Base-by-base conservation (phyloP, 768 basidiomycete genomes). In the Auricularia sp. region DNA sequence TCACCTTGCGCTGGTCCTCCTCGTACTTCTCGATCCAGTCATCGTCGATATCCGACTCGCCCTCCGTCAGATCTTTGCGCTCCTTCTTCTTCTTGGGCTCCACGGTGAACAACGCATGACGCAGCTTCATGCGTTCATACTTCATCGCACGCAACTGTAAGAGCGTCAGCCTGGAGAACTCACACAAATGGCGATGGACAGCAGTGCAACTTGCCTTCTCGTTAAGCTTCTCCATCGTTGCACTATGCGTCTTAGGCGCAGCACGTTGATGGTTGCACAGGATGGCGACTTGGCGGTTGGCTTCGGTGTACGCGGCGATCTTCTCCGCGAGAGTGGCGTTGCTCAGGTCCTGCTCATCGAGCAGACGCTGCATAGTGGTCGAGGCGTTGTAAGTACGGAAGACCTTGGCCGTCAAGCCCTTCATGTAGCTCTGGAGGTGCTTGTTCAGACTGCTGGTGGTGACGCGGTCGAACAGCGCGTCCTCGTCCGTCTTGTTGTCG, bases 311-410 rank as follows among this genome's bases (percentile, higher is more conserved):
- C 21, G 93, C 91, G 64, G 96, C 93, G 61, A 98, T 81, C 78
- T 97, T 98, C 79, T 99, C 96, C 70, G 94, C 92, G n/a, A 92
- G 79, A 2, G 90, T 87, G 1, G 84, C 87, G 69, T 85, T 79
- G 69, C 81, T 79, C 54, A 82, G 73, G 6, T 75, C 72, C 63
- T 84, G 83, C 67, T 86, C 82, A 69, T 95, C 92, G 66, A 98
- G 79, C 67, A 96, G 86, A 56, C 90, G 81, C 73, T 98, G 94
- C 80, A 98, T 97, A 2, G 96, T 97, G 73, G 85, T 87, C 33
- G 97, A 98, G 29, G 97, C 97, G 72, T 99, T 99, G 79, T 91
- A 99, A 62, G 97, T 99, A 93, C 97, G 96, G 82, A 99, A 99
- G 34, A 99, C 97, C 75, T 99, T 99, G 65, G 97, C 97, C 0